A percentile compares a stretch with the other conserved stretches of the same genome.
These are phyloP conservation scores for Lepidopterella palustris DNA, from an alignment of 495 filamentous ascomycete genomes.

Conservation along the genomic window DNA sequence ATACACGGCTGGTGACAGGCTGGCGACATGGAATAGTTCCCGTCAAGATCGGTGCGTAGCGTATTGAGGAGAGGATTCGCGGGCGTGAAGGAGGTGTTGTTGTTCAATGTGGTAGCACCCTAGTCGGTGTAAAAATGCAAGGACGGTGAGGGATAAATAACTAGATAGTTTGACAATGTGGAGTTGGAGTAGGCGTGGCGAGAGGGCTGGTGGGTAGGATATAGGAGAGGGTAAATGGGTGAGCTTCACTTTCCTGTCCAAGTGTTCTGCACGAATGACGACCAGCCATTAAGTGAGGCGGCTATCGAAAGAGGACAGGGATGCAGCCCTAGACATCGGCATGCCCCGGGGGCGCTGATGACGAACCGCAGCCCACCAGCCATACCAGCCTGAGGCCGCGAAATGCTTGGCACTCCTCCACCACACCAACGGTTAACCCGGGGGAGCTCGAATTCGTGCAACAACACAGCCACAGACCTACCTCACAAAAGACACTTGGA, in stretches of 20 bases:
- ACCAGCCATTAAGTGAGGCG: background rate
- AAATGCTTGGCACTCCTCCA: background rate
- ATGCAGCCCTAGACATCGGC: background rate
- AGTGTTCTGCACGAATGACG: background rate
- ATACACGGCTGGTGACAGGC: conserved; percentile 6
- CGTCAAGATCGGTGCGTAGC: background rate
- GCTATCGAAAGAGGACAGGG: background rate
- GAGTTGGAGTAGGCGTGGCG: background rate
- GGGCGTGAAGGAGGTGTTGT: background rate
- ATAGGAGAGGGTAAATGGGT: background rate
- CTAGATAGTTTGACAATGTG: background rate
- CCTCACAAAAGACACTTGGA: background rate
- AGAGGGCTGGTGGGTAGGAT: background rate
- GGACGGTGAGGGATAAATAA: background rate
- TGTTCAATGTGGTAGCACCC: too few relatives aligned
- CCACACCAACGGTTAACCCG: background rate
- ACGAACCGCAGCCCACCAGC: background rate
- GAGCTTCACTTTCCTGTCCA: conserved; percentile 5
- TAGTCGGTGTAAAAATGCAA: too few relatives aligned
- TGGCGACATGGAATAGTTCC: conserved; percentile 13
- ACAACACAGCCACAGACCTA: background rate
- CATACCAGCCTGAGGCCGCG: too few relatives aligned
- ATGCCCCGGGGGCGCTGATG: background rate
- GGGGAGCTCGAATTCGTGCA: background rate
- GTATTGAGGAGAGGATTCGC: background rate